Base-by-base conservation (phyloP, 805 yeast species). In the Wickerhamiella kurtzmanii region DNA sequence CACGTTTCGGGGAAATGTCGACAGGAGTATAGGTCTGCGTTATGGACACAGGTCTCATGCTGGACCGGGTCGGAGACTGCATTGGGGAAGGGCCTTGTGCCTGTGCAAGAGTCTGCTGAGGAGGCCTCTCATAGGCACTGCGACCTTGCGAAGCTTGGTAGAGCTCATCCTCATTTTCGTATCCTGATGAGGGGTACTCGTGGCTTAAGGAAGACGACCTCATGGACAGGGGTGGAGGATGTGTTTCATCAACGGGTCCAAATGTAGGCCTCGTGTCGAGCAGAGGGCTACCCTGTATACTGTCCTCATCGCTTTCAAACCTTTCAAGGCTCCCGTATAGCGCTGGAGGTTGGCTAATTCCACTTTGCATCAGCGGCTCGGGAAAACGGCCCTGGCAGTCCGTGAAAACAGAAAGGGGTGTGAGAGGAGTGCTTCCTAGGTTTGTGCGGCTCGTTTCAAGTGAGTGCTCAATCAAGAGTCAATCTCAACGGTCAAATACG, bases 231-330 rank as follows among this genome's bases (percentile, higher is more conserved):
- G 22, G 41, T 16, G 41, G 41, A 25, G 19, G n/a, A 38, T 9
- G 11, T 21, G 25, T 19, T 22, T 19, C 18, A 18, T 17, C 5
- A 5, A 18, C 25, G 5, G 25, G 19, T 4, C 16, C 16, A 21
- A 38, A 51, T 16, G 35, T 35, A 5, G 51, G 44, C 18, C 39
- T 47, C 19, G 55, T 51, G 16, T 53, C 49, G 11, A 53, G 49
- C 37, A 46, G 46, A 8, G 57, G 57, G 35, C 53, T 50, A 6
- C 45, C 44, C 47, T 53, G 57, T 21, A 53, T 53, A 42, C 57
- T 53, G 46, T 47, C 49, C 11, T 43, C 53, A 41, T 50, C 53
- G 37, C 52, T 48, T 17, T 46, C 50, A 8, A 40, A 47, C 3
- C 21, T 11, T 13, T 44, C 46, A 3, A 20, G 41, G 35, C 37